Conservation (phyloP, 2,329 filamentous ascomycete species). For the Dothiorella sarmentorum region DNA sequence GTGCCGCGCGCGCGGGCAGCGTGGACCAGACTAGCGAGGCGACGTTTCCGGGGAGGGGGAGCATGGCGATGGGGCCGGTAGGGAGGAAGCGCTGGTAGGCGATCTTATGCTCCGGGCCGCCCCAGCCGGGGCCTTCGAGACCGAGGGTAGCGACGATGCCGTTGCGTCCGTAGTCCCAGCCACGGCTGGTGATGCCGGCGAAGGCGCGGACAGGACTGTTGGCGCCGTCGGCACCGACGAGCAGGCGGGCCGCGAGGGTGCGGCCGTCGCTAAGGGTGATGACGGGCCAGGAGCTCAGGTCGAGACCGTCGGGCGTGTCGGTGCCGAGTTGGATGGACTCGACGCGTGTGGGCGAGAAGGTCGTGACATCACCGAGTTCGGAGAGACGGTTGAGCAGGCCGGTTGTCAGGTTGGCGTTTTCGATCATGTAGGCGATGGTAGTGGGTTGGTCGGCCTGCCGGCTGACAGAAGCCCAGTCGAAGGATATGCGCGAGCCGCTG, state of each 20-base stretch:
- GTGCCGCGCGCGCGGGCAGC: conserved; percentile 71
- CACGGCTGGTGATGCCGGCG: conserved; percentile 76
- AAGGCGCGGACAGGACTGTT: conserved; percentile 92
- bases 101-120: conserved; percentile 54
- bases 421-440: conserved; percentile 92
- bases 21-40: conserved; percentile 95
- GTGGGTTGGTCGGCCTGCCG: conserved; percentile 44
- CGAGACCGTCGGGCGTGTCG: conserved; percentile 58
- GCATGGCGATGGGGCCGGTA: conserved; percentile 83
- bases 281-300: conserved; percentile 85
- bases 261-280: conserved; percentile 67
- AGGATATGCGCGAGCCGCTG: conserved; percentile 80
- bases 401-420: conserved; percentile 85
- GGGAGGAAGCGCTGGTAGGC: conserved; percentile 96
- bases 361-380: conserved; percentile 62
- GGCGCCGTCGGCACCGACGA: conserved; percentile 90
- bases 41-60: conserved; percentile 79
- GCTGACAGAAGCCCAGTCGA: conserved; percentile 63
- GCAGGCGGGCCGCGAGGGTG: conserved; percentile 71
- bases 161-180: conserved; percentile 91
- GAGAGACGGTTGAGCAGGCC: conserved; percentile 70
- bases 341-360: conserved; percentile 75
- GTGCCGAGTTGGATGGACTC: conserved; percentile 74
- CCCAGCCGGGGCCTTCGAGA: conserved; percentile 54
- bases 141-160: conserved; percentile 87